A percentile compares a stretch with the other conserved stretches of the same genome.
Evolutionary conservation across 495 filamentous ascomycete genomes (phyloP).

Genomic region (Penicillium mononematosum): DNA sequence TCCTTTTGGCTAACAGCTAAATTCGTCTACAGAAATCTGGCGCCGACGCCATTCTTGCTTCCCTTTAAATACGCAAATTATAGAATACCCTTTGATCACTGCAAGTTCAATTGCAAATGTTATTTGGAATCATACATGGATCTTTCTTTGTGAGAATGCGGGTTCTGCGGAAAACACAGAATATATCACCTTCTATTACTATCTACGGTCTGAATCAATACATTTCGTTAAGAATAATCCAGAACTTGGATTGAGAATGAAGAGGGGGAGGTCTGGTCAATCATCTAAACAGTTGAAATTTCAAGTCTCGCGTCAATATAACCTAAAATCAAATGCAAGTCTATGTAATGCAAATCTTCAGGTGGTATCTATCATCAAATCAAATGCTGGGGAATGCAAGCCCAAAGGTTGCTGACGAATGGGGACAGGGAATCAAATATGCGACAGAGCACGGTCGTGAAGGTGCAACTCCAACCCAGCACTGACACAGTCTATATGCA

Average conservation of each 20-base stretch:
- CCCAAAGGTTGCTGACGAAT: background rate
- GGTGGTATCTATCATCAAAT: conserved; percentile 10
- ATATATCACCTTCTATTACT: background rate
- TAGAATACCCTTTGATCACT: background rate
- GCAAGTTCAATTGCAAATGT: background rate
- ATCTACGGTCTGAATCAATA: background rate
- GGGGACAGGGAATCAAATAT: background rate
- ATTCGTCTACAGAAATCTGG: conserved; percentile 55
- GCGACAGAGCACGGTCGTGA: conserved; percentile 28
- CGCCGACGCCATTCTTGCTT: conserved; percentile 64
- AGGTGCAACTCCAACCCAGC: conserved; percentile 29
- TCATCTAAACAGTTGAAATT: background rate
- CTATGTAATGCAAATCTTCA: conserved; percentile 1
- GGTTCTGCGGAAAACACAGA: background rate
- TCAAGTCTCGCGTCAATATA: background rate
- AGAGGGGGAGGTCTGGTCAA: background rate
- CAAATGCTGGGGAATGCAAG: background rate
- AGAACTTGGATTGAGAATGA: background rate
- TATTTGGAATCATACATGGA: background rate
- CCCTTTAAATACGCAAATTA: conserved; percentile 25
- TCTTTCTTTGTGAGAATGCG: background rate
- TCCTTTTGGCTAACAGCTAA: conserved; percentile 7
- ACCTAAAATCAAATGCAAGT: background rate
- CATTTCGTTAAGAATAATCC: background rate
- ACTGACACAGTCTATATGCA: conserved; percentile 25